Base-by-base conservation (phyloP, 2,329 filamentous ascomycete genomes). In the Hymenoscyphus fraxineus region DNA sequence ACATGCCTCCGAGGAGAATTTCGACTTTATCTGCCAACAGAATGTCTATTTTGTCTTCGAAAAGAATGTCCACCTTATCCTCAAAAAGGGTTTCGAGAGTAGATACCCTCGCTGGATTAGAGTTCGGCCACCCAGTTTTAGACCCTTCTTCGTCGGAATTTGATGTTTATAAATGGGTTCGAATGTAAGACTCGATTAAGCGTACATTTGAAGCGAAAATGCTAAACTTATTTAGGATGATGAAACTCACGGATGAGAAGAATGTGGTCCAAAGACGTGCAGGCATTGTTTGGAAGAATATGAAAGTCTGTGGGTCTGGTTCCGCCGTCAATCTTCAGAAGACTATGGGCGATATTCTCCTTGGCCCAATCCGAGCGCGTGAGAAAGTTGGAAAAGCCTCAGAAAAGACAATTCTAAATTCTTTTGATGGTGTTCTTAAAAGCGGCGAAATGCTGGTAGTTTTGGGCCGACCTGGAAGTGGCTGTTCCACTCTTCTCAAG, bases 401-500 rank as follows among this genome's bases (percentile, higher is more conserved):
- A 0, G 81, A 82, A 66, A 86, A 85, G 69, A 80, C 82, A 2
- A 91, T 91, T 66, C 77, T 91, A 13, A 81, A 82, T 55, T 78
- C 81, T 55, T 89, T 91, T 66, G 83, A 90, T 66, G 89, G 88
- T 4, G 69, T 89, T 1, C 73, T 91, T 10, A 80, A 84, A 65
- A 81, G 80, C 35, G 88, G 88, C 6, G 88, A 92, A 77, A 83
- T 91, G 73, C 75, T 91, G 12, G 81, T 90, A 3, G 88, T 91
- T 0, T 81, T 92, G 0, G 88, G 89, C 1, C 81, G 87, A 38
- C 88, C 89, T 0, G 83, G 84, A 0, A 85, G 83, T 3, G 87
- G 88, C 2, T 90, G 87, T 75, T 85, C 81, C 57, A 90, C 88
- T 0, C 77, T 89, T 0, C 77, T 90, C 7, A 89, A 88, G 75